Conservation (phyloP, 1,284 basidiomycete species). For the Fomitopsis betulina region DNA sequence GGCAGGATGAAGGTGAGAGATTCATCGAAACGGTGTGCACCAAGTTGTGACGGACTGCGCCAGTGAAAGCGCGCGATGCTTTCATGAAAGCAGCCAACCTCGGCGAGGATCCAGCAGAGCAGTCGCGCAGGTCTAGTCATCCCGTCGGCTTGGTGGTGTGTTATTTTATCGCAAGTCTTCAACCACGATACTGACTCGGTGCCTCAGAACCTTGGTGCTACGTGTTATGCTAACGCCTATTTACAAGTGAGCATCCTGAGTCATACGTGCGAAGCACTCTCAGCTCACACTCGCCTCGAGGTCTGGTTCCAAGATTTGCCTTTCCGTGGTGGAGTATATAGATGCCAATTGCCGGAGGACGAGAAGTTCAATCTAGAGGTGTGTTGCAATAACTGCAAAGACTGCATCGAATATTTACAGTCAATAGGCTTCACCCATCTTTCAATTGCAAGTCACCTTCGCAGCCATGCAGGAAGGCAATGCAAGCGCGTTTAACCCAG, state of each 20-base stretch:
- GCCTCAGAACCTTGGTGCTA: conserved; percentile 83
- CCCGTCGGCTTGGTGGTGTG: conserved; percentile 79
- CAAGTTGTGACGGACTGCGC: neutral
- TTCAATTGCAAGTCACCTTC: conserved; percentile 74
- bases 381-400: conserved; percentile 5
- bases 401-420: neutral
- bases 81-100: conserved; percentile 52
- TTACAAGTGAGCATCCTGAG: conserved; percentile 57
- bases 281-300: conserved; percentile 24
- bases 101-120: conserved; percentile 47
- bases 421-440: conserved; percentile 64
- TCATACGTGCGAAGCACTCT: no score
- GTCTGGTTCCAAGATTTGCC: conserved; percentile 60
- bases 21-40: neutral
- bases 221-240: conserved; percentile 91
- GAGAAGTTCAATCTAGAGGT: conserved; percentile 53
- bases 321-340: conserved; percentile 56
- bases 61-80: conserved; percentile 47
- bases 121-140: conserved; percentile 45
- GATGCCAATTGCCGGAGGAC: conserved; percentile 47
- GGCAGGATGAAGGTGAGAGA: conserved; percentile 58
- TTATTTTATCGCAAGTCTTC: conserved; percentile 2
- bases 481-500: conserved; percentile 74
- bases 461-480: conserved; percentile 75
- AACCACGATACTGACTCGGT: conserved; percentile 3